Evolutionary conservation across 2,329 filamentous ascomycete genomes (phyloP).

Genomic region (Fusarium goolgardi): DNA sequence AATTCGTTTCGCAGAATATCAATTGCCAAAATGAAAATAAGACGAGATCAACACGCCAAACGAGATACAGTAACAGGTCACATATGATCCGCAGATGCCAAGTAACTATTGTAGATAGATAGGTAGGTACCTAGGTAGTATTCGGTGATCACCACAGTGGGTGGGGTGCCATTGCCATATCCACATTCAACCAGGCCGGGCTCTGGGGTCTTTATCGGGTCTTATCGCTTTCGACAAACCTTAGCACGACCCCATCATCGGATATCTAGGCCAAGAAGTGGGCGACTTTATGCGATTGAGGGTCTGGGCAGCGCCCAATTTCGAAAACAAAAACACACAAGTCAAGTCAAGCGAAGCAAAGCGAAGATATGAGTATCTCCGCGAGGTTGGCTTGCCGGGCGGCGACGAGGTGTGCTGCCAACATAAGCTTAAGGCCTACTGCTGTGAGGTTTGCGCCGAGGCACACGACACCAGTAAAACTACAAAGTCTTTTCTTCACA

Average conservation of each 20-base stretch:
- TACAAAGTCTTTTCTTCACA: conserved; percentile 39
- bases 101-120: not conserved
- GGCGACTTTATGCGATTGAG: conserved; percentile 16
- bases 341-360: conserved; percentile 9
- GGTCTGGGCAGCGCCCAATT: conserved; percentile 14
- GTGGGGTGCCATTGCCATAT: not conserved
- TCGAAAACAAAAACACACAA: conserved; percentile 3
- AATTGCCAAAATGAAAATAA: not conserved
- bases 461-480: conserved; percentile 10
- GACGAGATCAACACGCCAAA: not conserved
- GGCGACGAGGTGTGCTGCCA: conserved; percentile 16
- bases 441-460: conserved; percentile 18
- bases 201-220: conserved; percentile 22
- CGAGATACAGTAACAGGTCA: not conserved
- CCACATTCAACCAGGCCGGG: conserved; percentile 24
- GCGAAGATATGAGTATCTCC: conserved; percentile 27
- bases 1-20: too few species aligned
- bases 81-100: not conserved
- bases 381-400: conserved; percentile 34
- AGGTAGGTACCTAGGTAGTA: not conserved
- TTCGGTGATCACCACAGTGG: not conserved
- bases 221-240: conserved; percentile 7
- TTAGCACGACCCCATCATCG: conserved; percentile 8
- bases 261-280: not conserved
- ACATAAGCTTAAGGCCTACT: conserved; percentile 12